Conservation (phyloP, 169 alveolate species). For the Cyclospora cayetanensis region DNA sequence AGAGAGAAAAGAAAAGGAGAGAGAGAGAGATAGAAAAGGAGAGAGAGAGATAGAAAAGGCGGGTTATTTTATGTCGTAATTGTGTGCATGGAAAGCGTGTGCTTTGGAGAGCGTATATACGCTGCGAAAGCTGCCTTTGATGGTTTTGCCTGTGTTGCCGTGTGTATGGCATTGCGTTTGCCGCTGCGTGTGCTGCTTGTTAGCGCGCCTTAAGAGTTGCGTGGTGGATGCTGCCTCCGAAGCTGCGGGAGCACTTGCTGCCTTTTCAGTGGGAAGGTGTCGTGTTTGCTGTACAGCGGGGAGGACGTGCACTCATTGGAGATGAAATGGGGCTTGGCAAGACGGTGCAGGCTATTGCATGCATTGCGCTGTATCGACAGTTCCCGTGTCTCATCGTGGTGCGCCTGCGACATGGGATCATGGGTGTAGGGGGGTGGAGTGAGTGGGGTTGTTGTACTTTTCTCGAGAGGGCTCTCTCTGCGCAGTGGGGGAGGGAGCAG, state of each 20-base stretch:
- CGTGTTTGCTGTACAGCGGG: conserved; percentile 89
- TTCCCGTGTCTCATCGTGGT: conserved; percentile 74
- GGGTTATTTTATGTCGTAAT: too few relatives aligned
- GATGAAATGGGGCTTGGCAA: conserved; percentile 99
- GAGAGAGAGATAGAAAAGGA: too few relatives aligned
- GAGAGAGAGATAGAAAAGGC: too few relatives aligned
- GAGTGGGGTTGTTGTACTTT: too few relatives aligned
- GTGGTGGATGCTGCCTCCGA: conserved; percentile 64
- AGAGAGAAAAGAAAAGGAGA: too few relatives aligned
- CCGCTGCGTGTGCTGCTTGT: background rate
- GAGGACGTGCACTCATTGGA: conserved; percentile 96
- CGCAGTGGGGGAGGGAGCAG: too few relatives aligned
- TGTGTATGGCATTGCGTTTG: background rate
- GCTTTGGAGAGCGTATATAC: background rate
- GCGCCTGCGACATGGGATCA: too few relatives aligned
- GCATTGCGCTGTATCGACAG: conserved; percentile 87
- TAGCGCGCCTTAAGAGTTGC: conserved; percentile 56
- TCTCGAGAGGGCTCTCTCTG: too few relatives aligned
- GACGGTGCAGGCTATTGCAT: conserved; percentile 96
- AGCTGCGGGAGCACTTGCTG: conserved; percentile 78
- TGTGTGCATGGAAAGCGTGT: too few relatives aligned
- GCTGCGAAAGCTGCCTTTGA: background rate
- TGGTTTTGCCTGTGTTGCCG: background rate
- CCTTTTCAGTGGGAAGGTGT: conserved; percentile 96
- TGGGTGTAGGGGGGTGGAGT: too few relatives aligned